Conservation (phyloP, 257 asterid species). For the Ilex aquifolium region DNA sequence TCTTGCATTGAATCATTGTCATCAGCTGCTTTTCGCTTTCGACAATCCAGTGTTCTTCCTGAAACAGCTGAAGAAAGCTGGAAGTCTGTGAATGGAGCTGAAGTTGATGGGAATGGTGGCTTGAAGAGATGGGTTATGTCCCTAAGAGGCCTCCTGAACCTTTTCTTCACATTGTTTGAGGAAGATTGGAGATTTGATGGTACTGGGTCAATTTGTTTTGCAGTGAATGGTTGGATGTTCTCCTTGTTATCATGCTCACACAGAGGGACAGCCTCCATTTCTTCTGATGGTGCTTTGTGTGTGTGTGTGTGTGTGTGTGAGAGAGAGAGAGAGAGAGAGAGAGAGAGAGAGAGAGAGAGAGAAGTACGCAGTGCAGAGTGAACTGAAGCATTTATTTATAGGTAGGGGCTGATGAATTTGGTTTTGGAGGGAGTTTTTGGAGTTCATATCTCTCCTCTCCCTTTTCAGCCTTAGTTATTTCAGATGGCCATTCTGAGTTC, state of each 20-base stretch:
- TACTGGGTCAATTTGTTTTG: conserved; percentile 5
- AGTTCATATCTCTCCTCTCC: too few species aligned
- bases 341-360: too few species aligned
- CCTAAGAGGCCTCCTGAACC: conserved; percentile 31
- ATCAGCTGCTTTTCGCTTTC: conserved; percentile 26
- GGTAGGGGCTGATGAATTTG: too few species aligned
- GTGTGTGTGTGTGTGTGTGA: too few species aligned
- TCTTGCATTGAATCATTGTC: conserved; percentile 13
- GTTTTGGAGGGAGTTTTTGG: too few species aligned
- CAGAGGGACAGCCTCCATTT: conserved; percentile 21
- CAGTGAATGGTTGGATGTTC: conserved; percentile 28
- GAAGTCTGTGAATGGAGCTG: background rate
- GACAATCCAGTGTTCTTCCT: conserved; percentile 2
- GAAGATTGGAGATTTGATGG: conserved; percentile 3
- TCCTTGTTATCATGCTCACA: conserved; percentile 34
- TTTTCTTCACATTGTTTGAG: conserved; percentile 7
- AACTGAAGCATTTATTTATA: too few species aligned
- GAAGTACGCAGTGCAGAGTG: too few species aligned
- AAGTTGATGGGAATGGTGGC: background rate
- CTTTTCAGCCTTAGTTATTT: too few species aligned
- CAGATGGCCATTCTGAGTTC: too few species aligned
- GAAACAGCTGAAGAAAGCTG: background rate
- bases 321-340: too few species aligned
- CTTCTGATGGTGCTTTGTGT: too few species aligned
- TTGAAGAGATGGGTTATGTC: conserved; percentile 35